Conservation (phyloP, 345 rosid species). For the Camelina laxa region DNA sequence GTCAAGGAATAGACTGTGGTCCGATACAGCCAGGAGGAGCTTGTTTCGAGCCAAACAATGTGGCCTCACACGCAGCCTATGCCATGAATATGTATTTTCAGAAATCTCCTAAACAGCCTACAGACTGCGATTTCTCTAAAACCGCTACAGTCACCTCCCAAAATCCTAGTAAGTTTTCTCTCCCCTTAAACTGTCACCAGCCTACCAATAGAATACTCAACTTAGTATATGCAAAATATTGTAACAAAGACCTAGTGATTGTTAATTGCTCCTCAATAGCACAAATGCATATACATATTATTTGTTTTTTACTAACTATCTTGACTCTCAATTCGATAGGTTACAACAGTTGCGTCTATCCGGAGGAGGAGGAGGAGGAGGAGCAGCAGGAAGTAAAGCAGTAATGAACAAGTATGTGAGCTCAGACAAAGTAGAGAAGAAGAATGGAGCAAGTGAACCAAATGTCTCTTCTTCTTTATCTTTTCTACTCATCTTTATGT, state of each 20-base stretch:
- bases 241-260: not conserved
- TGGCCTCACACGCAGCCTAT: constrained; percentile 76
- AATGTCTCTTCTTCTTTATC: no score
- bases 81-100: constrained; percentile 91
- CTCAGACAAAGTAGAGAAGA: no score
- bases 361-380: no score
- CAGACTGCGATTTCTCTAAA: constrained; percentile 77
- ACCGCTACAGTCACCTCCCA: constrained; percentile 69
- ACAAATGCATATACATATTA: no score
- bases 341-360: no score
- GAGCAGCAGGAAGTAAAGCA: no score
- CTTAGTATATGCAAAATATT: not conserved
- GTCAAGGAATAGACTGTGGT: constrained; percentile 73
- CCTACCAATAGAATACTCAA: not conserved
- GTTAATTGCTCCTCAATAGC: no score
- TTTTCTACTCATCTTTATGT: no score
- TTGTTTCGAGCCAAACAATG: constrained; percentile 77
- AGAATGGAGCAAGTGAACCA: no score
- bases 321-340: no score
- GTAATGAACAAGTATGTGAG: no score
- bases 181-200: not conserved
- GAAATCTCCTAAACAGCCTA: constrained; percentile 49
- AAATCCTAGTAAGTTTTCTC: constrained; percentile 68
- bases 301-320: no score
- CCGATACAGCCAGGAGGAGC: constrained; percentile 82